These are phyloP conservation scores for Cardamine occulta DNA, from an alignment of 345 rosid species.

Conservation along the genomic window DNA sequence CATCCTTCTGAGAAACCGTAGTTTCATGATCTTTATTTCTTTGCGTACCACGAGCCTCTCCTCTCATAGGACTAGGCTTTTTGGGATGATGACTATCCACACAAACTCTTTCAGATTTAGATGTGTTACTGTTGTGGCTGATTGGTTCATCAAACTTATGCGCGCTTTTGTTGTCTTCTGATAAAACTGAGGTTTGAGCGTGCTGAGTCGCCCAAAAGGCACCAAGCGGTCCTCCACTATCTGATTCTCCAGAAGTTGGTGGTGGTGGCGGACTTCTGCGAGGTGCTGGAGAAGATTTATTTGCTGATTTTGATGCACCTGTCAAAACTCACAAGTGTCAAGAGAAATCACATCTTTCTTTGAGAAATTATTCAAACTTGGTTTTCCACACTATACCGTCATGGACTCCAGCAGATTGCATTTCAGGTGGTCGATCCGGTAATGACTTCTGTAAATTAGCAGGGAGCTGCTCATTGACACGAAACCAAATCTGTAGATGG, in stretches of 20 bases:
- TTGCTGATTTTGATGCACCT: conserved; percentile 59
- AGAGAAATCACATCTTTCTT: conserved; percentile 17
- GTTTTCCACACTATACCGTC: conserved; percentile 53
- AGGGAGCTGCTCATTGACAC: conserved; percentile 89
- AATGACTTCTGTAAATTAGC: conserved; percentile 74
- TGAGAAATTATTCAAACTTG: conserved; percentile 18
- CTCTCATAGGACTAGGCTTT: conserved; percentile 55
- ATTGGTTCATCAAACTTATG: conserved; percentile 74
- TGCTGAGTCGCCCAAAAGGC: conserved; percentile 95
- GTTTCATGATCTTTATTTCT: conserved; percentile 60
- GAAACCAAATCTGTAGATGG: conserved; percentile 90
- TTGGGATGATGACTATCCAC: conserved; percentile 50
- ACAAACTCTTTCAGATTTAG: conserved; percentile 51
- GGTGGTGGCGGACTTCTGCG: conserved; percentile 89
- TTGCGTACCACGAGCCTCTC: conserved; percentile 47
- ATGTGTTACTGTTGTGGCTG: conserved; percentile 42
- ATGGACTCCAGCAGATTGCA: conserved; percentile 50
- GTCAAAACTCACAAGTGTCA: conserved; percentile 40
- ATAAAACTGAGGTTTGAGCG: conserved; percentile 58
- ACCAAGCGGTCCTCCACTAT: conserved; percentile 70
- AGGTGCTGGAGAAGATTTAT: conserved; percentile 68
- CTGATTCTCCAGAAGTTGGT: conserved; percentile 49
- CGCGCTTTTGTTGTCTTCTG: conserved; percentile 57
- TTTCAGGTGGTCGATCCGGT: conserved; percentile 81
- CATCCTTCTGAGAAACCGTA: conserved; percentile 42